Base-by-base conservation (phyloP, 768 basidiomycete species). In the Suillus subalutaceus region DNA sequence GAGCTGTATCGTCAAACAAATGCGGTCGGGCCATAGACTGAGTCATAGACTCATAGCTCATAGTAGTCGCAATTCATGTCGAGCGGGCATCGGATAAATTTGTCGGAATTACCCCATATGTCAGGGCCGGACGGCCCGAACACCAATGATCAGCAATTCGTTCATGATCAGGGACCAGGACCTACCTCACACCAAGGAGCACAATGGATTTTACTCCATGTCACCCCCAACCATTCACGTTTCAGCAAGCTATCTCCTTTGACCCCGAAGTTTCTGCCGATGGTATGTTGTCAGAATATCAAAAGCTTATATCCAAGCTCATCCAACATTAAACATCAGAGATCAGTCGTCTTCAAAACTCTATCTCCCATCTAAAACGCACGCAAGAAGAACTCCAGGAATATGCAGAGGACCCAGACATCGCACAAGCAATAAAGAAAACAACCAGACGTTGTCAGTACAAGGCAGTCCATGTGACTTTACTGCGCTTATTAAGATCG, bases 261-360 rank as follows among this genome's bases (percentile, higher is more conserved):
- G 90, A 92, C 70, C 85, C 90, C 9, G 75, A 84, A 18, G 82
- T 88, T 10, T 89, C 92, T 63, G 85, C 85, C 56, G 88, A 91
- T 85, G 93, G 93, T 93, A 62, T 68, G 69, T 38, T 53, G 8
- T 44, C 23, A 50, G 43, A 13, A 62, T 57, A 32, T 26, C 40
- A 53, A 16, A 56, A 46, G 63, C 43, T 63, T 64, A 35, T 38
- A 32, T 48, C 10, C 50, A 53, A 20, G 65, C 20, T 67, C 50
- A 46, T 46, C 9, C 44, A 41, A 13, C 20, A n/a, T 43, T 16
- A 23, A 50, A 32, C 44, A 65, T 62, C 66, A 94, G 93, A 95
- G 76, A 92, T 94, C 58, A 74, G 87, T 41, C 88, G 93, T 64
- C 81, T 94, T 15, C 85, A 88, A 69, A 87, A 92, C 71, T 94